Base-by-base conservation (phyloP, 1,139 yeast species). In the Magnusiomyces ingens region DNA sequence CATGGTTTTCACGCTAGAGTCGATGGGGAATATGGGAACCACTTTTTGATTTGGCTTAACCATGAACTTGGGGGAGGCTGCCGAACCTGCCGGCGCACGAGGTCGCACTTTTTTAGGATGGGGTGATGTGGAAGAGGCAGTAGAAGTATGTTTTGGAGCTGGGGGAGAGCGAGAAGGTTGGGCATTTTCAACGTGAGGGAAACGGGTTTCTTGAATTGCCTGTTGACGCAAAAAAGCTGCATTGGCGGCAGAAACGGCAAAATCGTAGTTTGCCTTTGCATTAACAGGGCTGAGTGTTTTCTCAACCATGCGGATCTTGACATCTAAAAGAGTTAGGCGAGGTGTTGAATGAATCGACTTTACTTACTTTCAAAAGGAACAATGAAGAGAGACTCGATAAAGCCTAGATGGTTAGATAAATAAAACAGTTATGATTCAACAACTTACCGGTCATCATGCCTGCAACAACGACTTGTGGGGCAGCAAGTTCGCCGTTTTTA, bases 271-370 rank as follows among this genome's bases (percentile, higher is more conserved):
- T 22, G 48, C 50, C 21, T 51, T 32, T n/a, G 45, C 48, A 37
- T 54, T 54, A 8, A 45, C 48, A 4, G 51, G 50, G 11, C 37
- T 32, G 11, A 54, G 46, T 6, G 55, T 61, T 32, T 67, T 51
- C 48, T 91, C 96, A 58, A 91, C 83, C 93, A 89, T 84, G 13
- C 89, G 78, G 4, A 88, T 84, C 66, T 91, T 90, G 60, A 90
- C 77, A 65, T 84, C 60, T 53, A 43, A 36, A 2, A 21, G 26
- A 12, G 18, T 38, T 46, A 45, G 38, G 40, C 10, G 41, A 12
- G 10, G 5, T 37, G 11, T n/a, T 37, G 41, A 26, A 36, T 4
- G 13, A 11, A 19, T 32, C 8, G 8, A 43, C 8, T 19, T 26
- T 51, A 53, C 59, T 56, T 57, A 58, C 69, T 87, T 64, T 93